A percentile compares a stretch with the other conserved stretches of the same genome.
Conservation (phyloP, 805 yeast species). For the Yamadazyma akitaensis region DNA sequence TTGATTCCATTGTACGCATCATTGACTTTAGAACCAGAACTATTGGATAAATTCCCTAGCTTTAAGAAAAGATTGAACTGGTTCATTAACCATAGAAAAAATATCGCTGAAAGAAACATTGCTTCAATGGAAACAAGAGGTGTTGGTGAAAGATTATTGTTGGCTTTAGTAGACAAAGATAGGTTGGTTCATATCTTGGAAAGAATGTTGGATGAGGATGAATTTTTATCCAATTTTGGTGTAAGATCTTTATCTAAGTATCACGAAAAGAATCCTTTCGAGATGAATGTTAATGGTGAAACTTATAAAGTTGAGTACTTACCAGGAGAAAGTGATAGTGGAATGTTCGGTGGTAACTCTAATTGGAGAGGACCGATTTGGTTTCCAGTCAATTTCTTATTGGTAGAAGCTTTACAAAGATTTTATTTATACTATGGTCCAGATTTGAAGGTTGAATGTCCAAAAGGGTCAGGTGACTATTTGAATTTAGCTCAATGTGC, state of each 20-base stretch:
- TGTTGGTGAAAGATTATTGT: slow-evolving; percentile 73
- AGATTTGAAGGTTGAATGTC: slow-evolving; percentile 80
- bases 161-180: slow-evolving; percentile 79
- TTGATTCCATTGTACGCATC: slow-evolving; percentile 89
- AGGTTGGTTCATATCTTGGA: slow-evolving; percentile 70
- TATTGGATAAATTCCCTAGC: slow-evolving; percentile 71
- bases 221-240: slow-evolving; percentile 81
- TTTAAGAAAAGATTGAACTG: slow-evolving; percentile 81
- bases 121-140: slow-evolving; percentile 82
- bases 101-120: slow-evolving; percentile 74
- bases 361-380: slow-evolving; percentile 98
- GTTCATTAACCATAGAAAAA: slow-evolving; percentile 70
- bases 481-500: slow-evolving; percentile 86
- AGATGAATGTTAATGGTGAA: slow-evolving; percentile 78
- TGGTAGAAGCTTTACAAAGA: slow-evolving; percentile 84
- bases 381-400: slow-evolving; percentile 87
- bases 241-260: slow-evolving; percentile 83
- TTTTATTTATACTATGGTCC: slow-evolving; percentile 88
- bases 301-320: slow-evolving; percentile 68
- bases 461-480: slow-evolving; percentile 74
- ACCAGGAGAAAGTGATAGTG: slow-evolving; percentile 88
- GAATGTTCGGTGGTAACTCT: slow-evolving; percentile 94
- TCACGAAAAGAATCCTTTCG: slow-evolving; percentile 81
- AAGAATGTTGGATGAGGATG: slow-evolving; percentile 81
- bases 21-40: slow-evolving; percentile 81